Base-by-base conservation (phyloP, 371 early-diverging fungal genomes). In the Amoeboaphelidium protococcarum region DNA sequence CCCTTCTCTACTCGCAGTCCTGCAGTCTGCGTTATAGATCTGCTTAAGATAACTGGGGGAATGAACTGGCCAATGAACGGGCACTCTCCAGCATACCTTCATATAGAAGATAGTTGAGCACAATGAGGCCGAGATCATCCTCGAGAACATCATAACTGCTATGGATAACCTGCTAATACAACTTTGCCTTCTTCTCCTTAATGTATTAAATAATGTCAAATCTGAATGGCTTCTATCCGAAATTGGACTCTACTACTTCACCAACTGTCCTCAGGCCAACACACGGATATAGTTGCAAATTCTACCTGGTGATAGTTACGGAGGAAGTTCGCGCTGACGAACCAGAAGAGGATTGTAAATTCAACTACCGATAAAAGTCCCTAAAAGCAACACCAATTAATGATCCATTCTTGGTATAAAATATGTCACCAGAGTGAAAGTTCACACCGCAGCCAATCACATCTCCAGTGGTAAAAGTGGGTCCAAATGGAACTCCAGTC, bases 331-430 rank as follows among this genome's bases (percentile, higher is more conserved):
- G n/a, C n/a, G n/a, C n/a, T n/a, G n/a, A n/a, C n/a, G n/a, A n/a
- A n/a, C n/a, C n/a, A n/a, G n/a, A n/a, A n/a, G n/a, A n/a, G n/a
- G n/a, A n/a, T n/a, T n/a, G n/a, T n/a, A n/a, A n/a, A n/a, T n/a
- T n/a, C n/a, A n/a, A n/a, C n/a, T n/a, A n/a, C n/a, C n/a, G 37
- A 6, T 31, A 10, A 6, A 53, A 23, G 25, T 59, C 53, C 41
- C 40, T 26, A 45, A 64, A 59, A 19, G 61, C 61, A 12, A 56
- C 50, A 48, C 86, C 89, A 23, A 91, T 68, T 52, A 67, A 65
- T 3, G 68, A 62, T 2, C 96, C 96, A 55, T 91, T 91, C 55
- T 82, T 87, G 13, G 89, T 88, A 61, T 76, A 96, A 52, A 84
- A 87, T 1, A 78, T 68, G 1, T 76, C 67, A 46, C 58, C 67